These are phyloP conservation scores for Suillus sp. DNA, from an alignment of 768 basidiomycete genomes.

Conservation along the genomic window DNA sequence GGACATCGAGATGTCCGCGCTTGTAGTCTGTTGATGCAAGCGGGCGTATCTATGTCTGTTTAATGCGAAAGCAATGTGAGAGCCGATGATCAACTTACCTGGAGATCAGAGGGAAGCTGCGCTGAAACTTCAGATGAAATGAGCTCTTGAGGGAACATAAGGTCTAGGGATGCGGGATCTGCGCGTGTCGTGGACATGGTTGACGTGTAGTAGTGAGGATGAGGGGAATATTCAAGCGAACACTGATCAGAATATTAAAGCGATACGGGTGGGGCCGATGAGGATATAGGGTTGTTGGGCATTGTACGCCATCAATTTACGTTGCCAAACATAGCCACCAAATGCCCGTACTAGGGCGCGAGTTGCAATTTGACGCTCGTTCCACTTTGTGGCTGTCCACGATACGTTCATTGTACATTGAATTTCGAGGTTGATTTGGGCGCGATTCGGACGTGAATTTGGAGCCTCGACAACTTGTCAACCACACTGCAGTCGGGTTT, in stretches of 20 bases:
- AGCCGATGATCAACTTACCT: slow-evolving; percentile 48
- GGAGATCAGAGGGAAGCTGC: slow-evolving; percentile 63
- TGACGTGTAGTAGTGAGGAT: neutral
- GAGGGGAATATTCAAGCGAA: slow-evolving; percentile 12
- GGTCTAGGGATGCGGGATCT: slow-evolving; percentile 64
- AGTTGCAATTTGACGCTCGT: no score
- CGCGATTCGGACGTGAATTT: no score
- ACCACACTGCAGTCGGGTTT: no score
- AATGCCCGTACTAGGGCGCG: no score
- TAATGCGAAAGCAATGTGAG: neutral
- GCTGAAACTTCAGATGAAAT: slow-evolving; percentile 66
- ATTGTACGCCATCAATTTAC: slow-evolving; percentile 8
- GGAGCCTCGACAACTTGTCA: no score
- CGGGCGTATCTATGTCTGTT: slow-evolving; percentile 75
- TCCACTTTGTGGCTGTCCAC: no score
- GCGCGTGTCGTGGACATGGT: slow-evolving; percentile 40
- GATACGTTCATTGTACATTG: no score
- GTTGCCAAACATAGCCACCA: slow-evolving; percentile 2
- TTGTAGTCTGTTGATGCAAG: slow-evolving; percentile 81
- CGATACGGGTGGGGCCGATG: neutral
- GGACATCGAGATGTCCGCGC: slow-evolving; percentile 82
- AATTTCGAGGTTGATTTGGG: no score
- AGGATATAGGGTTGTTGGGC: slow-evolving; percentile 7
- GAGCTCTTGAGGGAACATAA: slow-evolving; percentile 73
- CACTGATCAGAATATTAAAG: slow-evolving; percentile 1